phyloP scores from a whole-genome alignment of 2,329 filamentous ascomycete species.

The Pseudogymnoascus sp. region DNA sequence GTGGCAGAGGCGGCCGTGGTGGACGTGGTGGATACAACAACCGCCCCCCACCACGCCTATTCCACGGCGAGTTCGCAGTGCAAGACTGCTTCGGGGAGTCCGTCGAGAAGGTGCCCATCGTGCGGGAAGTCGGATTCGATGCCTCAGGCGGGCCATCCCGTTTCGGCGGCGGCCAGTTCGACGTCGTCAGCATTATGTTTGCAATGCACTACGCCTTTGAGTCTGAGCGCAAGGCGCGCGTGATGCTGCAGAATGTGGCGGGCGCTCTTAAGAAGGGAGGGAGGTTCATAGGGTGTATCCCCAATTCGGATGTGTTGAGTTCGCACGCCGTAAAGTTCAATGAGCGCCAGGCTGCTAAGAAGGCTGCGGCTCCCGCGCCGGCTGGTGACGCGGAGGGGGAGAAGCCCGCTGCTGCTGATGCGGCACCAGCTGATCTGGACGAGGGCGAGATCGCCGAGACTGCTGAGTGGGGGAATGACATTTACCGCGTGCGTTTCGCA shows the following conservation, averaged over 20 bases:
- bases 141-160: conserved; percentile 60
- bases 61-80: conserved; percentile 78
- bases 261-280: conserved; percentile 88
- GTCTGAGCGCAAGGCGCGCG: conserved; percentile 77
- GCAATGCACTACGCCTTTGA: conserved; percentile 99
- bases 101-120: conserved; percentile 71
- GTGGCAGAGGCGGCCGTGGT: conserved; percentile 35
- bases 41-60: conserved; percentile 50
- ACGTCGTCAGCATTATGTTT: conserved; percentile 98
- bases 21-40: conserved; percentile 41
- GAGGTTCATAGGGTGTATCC: conserved; percentile 88
- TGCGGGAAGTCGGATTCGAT: conserved; percentile 83
- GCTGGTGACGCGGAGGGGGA: conserved; percentile 33
- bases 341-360: conserved; percentile 41
- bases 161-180: conserved; percentile 72
- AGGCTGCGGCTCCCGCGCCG: conserved; percentile 15
- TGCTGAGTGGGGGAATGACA: conserved; percentile 85
- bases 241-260: conserved; percentile 89
- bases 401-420: conserved; percentile 30
- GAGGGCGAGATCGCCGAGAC: conserved; percentile 56
- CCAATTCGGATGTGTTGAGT: conserved; percentile 89
- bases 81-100: conserved; percentile 90
- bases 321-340: conserved; percentile 72
- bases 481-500: conserved; percentile 86
- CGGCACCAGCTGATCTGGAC: conserved; percentile 40